Percentiles rank a stretch among this genome's conserved stretches.
Evolutionary conservation across 768 basidiomycete genomes (phyloP).

Genomic region (Psilocybe azurescens): DNA sequence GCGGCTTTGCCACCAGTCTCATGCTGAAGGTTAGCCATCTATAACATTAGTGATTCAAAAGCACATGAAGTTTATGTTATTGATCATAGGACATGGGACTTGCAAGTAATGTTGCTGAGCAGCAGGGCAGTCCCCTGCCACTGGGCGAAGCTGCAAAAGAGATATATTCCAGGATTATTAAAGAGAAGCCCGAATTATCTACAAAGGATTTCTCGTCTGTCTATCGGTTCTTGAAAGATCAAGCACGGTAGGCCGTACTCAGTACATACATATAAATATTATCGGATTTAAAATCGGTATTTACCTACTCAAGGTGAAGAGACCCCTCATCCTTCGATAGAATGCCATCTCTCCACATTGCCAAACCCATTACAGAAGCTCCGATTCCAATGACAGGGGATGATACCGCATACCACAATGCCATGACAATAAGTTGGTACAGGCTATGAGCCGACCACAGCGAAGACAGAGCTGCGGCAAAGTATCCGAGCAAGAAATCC

Average conservation of each 20-base stretch:
- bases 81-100: constrained; percentile 79
- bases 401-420: constrained; percentile 43
- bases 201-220: constrained; percentile 84
- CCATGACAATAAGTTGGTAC: constrained; percentile 32
- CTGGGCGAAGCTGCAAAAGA: constrained; percentile 67
- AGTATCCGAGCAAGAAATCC: constrained; percentile 45
- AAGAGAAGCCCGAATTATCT: constrained; percentile 61
- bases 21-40: constrained; percentile 71
- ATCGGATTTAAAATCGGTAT: constrained; percentile 2
- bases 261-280: too few species aligned
- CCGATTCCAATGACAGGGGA: constrained; percentile 48
- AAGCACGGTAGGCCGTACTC: neutral
- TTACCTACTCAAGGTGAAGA: neutral
- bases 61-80: neutral
- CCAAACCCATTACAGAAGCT: constrained; percentile 46
- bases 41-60: too few species aligned
- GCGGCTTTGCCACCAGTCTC: constrained; percentile 82
- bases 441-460: constrained; percentile 48
- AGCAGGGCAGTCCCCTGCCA: constrained; percentile 57
- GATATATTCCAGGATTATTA: constrained; percentile 64
- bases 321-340: neutral
- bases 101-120: constrained; percentile 66
- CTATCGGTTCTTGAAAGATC: constrained; percentile 61
- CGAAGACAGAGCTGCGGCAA: constrained; percentile 41
- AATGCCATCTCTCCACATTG: constrained; percentile 47